Evolutionary conservation across 345 rosid genomes (phyloP).

Genomic region (Moringa oleifera): DNA sequence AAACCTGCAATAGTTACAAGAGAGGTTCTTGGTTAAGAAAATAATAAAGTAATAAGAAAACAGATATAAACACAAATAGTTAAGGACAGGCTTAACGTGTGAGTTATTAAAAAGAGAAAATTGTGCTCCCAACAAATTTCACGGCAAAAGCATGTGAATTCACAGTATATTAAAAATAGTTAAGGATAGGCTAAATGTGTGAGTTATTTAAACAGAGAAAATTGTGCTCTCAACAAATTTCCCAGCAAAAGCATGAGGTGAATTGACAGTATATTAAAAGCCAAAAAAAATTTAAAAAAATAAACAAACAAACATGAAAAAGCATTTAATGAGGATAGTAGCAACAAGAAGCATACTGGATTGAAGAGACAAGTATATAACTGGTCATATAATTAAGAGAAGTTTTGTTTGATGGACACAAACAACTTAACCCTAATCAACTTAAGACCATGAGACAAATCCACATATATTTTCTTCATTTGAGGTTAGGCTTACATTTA

Average conservation of each 20-base stretch:
- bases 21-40: neutral
- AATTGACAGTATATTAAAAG: neutral
- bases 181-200: neutral
- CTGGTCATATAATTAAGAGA: no score
- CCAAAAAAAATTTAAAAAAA: neutral
- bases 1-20: constrained; percentile 26
- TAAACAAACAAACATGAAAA: neutral
- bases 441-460: no score
- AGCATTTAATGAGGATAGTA: neutral
- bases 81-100: neutral
- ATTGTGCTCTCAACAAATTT: neutral
- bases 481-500: no score
- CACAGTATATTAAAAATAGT: neutral
- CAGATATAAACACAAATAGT: neutral
- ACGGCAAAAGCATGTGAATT: constrained; percentile 9
- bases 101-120: neutral
- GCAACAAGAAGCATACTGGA: neutral
- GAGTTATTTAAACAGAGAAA: neutral
- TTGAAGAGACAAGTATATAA: neutral
- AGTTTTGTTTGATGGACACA: no score
- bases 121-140: constrained; percentile 4
- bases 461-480: no score
- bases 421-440: no score
- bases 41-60: neutral
- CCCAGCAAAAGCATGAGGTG: constrained; percentile 12